These are phyloP conservation scores for Pittosporum tobira DNA, from an alignment of 129 eudicot species.

Conservation along the genomic window DNA sequence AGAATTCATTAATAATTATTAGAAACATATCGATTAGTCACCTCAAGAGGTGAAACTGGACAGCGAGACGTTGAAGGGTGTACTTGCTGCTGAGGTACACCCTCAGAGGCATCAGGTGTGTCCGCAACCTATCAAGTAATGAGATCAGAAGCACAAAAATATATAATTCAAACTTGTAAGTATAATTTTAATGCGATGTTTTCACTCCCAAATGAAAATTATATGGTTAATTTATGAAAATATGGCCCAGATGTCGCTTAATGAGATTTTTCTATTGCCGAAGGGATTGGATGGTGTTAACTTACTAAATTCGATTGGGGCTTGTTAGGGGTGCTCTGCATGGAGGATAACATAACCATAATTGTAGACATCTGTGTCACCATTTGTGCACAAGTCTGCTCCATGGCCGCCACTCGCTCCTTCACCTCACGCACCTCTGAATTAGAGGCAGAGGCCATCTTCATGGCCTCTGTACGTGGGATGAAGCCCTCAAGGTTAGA, in stretches of 20 bases:
- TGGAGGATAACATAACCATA: constrained; percentile 44
- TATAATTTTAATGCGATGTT: too few species aligned
- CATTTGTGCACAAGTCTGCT: constrained; percentile 52
- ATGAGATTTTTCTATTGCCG: background rate
- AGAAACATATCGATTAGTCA: background rate
- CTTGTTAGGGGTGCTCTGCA: constrained; percentile 19
- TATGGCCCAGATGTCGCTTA: too few species aligned
- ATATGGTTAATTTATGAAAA: too few species aligned
- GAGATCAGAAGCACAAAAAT: too few species aligned
- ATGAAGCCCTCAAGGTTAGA: constrained; percentile 11
- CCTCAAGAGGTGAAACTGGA: constrained; percentile 23
- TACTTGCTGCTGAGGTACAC: constrained; percentile 12
- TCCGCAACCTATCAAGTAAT: too few species aligned
- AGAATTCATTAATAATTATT: background rate
- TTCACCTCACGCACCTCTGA: constrained; percentile 42
- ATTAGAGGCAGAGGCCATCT: constrained; percentile 34
- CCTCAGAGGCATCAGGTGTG: too few species aligned
- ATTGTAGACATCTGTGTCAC: constrained; percentile 50
- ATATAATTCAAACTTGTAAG: too few species aligned
- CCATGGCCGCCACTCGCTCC: constrained; percentile 39
- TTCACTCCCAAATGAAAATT: too few species aligned
- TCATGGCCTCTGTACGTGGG: constrained; percentile 40
- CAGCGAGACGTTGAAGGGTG: constrained; percentile 8
- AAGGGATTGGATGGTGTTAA: background rate
- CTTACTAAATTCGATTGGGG: constrained; percentile 20